These are phyloP conservation scores for Linum lewisii DNA, from an alignment of 345 rosid genomes.

Conservation along the genomic window DNA sequence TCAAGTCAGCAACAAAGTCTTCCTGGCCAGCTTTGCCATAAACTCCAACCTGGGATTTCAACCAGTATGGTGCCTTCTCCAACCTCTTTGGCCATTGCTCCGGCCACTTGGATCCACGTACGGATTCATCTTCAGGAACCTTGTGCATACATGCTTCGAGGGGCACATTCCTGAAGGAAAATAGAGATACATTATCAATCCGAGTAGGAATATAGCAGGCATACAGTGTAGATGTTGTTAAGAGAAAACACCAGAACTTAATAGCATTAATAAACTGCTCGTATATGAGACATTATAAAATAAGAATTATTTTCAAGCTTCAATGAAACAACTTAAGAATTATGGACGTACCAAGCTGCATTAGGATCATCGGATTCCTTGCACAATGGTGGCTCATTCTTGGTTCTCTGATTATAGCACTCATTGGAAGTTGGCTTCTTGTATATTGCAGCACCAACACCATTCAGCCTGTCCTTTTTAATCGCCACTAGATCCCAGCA, in stretches of 20 bases:
- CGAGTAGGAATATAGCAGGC: background rate
- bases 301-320: too few species aligned
- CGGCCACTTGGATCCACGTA: conserved; percentile 3
- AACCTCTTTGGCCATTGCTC: conserved; percentile 6
- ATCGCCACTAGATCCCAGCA: conserved; percentile 88
- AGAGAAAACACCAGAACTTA: too few species aligned
- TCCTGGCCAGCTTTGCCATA: conserved; percentile 1
- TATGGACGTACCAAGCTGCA: conserved; percentile 3
- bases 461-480: conserved; percentile 55
- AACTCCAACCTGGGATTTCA: conserved; percentile 3
- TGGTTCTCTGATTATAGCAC: conserved; percentile 37
- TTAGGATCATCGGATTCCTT: conserved; percentile 2
- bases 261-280: too few species aligned
- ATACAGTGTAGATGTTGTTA: too few species aligned
- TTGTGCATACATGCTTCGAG: conserved; percentile 1
- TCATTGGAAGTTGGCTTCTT: conserved; percentile 74
- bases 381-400: conserved; percentile 2
- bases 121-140: background rate
- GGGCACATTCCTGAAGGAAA: background rate
- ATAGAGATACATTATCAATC: background rate
- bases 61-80: conserved; percentile 4
- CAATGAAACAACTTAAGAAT: background rate
- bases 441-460: conserved; percentile 70
- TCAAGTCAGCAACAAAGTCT: background rate
- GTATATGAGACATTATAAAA: too few species aligned